phyloP scores from a whole-genome alignment of 345 rosid species.

The Conringia planisiliqua region DNA sequence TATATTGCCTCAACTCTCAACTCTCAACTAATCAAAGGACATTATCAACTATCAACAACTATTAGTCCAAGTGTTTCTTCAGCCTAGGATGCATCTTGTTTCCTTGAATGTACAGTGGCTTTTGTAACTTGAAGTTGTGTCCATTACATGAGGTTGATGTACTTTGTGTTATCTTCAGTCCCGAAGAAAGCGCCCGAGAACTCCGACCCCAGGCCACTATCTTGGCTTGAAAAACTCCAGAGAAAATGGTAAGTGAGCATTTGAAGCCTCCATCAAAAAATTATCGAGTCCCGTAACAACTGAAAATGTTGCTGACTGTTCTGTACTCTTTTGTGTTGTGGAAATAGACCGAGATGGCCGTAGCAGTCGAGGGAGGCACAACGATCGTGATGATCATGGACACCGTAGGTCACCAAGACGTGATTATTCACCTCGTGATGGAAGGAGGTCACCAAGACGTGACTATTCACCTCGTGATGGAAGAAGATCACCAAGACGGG shows the following conservation, averaged over 20 bases:
- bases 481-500: constrained; percentile 36
- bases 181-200: constrained; percentile 91
- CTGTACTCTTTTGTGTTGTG: neutral
- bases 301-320: neutral
- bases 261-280: neutral
- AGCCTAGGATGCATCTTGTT: constrained; percentile 30
- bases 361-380: constrained; percentile 60
- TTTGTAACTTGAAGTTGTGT: constrained; percentile 6
- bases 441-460: constrained; percentile 43
- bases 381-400: constrained; percentile 56
- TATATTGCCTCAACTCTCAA: constrained; percentile 50
- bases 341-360: constrained; percentile 35
- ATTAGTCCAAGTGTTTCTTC: constrained; percentile 53
- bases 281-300: neutral
- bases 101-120: constrained; percentile 2
- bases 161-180: constrained; percentile 62
- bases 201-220: constrained; percentile 99
- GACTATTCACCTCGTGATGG: constrained; percentile 59
- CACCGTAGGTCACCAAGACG: constrained; percentile 27
- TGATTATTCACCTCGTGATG: constrained; percentile 55
- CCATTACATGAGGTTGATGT: constrained; percentile 23
- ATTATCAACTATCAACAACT: constrained; percentile 68
- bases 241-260: constrained; percentile 52
- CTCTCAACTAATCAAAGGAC: constrained; percentile 95
- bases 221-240: constrained; percentile 89